Conservation (phyloP, 1,284 basidiomycete genomes). For the Leccinum holopus region DNA sequence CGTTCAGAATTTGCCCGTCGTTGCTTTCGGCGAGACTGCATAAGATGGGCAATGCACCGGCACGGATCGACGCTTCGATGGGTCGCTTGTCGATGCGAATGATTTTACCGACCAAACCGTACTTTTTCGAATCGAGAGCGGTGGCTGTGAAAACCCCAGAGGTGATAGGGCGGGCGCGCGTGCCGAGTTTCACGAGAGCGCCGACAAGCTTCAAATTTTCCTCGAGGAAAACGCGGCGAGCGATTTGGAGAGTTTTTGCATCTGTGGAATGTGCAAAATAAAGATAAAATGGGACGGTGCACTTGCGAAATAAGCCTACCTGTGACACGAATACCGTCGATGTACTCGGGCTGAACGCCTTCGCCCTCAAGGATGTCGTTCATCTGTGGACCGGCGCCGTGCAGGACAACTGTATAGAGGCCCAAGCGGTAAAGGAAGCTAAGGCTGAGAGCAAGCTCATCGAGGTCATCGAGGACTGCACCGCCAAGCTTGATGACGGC, state of each 20-base stretch:
- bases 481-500: slow-evolving; percentile 95
- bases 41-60: slow-evolving; percentile 90
- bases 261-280: slow-evolving; percentile 47
- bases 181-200: slow-evolving; percentile 89
- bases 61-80: slow-evolving; percentile 90
- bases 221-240: slow-evolving; percentile 93
- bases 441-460: slow-evolving; percentile 88
- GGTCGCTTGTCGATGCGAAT: slow-evolving; percentile 92
- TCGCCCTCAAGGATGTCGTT: slow-evolving; percentile 90
- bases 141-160: slow-evolving; percentile 95
- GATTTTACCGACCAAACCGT: slow-evolving; percentile 93
- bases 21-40: slow-evolving; percentile 89
- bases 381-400: slow-evolving; percentile 93
- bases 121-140: slow-evolving; percentile 91
- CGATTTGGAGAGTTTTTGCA: slow-evolving; percentile 88
- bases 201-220: slow-evolving; percentile 92
- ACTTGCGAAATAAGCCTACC: slow-evolving; percentile 45
- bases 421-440: slow-evolving; percentile 94
- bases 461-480: slow-evolving; percentile 85
- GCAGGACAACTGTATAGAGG: slow-evolving; percentile 90
- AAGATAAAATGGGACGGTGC: not conserved
- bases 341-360: slow-evolving; percentile 91
- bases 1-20: slow-evolving; percentile 94
- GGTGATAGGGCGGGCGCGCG: slow-evolving; percentile 92
- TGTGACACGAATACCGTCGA: slow-evolving; percentile 93